A percentile compares a stretch with the other conserved stretches of the same genome.
phyloP scores from a whole-genome alignment of 2,329 filamentous ascomycete species.

The Blastomyces parvus region DNA sequence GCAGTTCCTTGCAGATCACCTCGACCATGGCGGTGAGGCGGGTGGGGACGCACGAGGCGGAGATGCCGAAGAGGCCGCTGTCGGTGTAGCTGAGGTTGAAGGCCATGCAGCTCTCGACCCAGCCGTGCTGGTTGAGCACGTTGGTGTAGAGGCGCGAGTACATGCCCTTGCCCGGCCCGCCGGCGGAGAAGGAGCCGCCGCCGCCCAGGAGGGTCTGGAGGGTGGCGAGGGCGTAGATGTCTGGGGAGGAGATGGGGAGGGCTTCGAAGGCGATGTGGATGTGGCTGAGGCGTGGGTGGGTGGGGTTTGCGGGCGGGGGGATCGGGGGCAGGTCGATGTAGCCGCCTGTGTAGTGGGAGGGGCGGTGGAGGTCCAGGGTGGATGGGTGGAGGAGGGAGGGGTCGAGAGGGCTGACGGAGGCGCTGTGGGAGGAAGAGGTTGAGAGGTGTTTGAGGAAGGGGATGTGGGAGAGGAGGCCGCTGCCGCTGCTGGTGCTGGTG shows the following conservation, averaged over 20 bases:
- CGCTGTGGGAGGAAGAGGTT: constrained; percentile 55
- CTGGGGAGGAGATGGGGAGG: constrained; percentile 75
- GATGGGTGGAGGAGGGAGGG: constrained; percentile 36
- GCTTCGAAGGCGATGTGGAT: constrained; percentile 96
- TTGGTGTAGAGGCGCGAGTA: constrained; percentile 97
- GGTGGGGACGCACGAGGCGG: constrained; percentile 70
- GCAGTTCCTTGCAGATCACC: constrained; percentile 86
- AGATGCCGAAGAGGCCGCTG: constrained; percentile 89
- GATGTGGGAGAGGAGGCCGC: constrained; percentile 62
- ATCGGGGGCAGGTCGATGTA: constrained; percentile 78
- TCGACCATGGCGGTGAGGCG: constrained; percentile 78
- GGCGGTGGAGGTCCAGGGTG: constrained; percentile 49
- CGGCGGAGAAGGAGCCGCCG: constrained; percentile 91
- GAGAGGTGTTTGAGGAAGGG: constrained; percentile 87
- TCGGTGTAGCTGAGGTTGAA: constrained; percentile 99
- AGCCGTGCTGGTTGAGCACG: constrained; percentile 92
- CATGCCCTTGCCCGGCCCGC: constrained; percentile 97
- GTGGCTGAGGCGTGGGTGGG: constrained; percentile 72
- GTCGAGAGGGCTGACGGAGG: constrained; percentile 47
- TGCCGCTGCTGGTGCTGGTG: too few species aligned
- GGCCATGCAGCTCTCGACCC: constrained; percentile 90
- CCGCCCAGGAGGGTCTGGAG: constrained; percentile 92
- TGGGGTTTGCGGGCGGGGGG: constrained; percentile 66
- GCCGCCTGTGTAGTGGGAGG: constrained; percentile 84
- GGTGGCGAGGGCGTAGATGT: constrained; percentile 93